Evolutionary conservation across 495 filamentous ascomycete genomes (phyloP).

Genomic region (Daldinia concentrica): DNA sequence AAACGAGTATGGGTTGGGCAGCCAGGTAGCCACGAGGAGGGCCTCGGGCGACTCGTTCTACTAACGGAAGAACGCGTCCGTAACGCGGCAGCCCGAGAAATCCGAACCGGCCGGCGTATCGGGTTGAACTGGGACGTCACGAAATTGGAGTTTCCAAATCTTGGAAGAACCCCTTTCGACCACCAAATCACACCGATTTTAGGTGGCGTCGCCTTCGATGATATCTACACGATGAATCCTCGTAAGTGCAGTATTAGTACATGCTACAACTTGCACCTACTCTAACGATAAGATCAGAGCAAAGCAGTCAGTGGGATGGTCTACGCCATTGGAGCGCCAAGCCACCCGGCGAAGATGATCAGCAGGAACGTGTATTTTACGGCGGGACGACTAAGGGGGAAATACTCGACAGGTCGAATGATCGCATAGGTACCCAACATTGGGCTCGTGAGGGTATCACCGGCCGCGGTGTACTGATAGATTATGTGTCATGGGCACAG

Average conservation of each 20-base stretch:
- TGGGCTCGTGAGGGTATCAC: constrained; percentile 56
- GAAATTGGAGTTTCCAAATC: constrained; percentile 58
- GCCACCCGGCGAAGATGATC: background rate
- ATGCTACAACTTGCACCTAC: background rate
- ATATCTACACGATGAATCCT: constrained; percentile 43
- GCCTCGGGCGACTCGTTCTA: constrained; percentile 63
- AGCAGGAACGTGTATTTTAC: constrained; percentile 49
- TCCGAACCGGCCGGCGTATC: constrained; percentile 59
- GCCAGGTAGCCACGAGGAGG: constrained; percentile 58
- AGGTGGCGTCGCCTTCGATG: constrained; percentile 44
- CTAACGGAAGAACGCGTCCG: constrained; percentile 61
- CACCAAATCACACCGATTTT: constrained; percentile 56
- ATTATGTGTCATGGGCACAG: constrained; percentile 41
- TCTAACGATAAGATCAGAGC: constrained; percentile 24
- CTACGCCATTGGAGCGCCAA: constrained; percentile 38
- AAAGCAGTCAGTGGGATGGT: constrained; percentile 37
- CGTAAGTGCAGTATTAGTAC: constrained; percentile 14
- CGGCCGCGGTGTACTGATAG: constrained; percentile 40
- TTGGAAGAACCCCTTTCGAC: constrained; percentile 53
- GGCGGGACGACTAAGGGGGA: constrained; percentile 38
- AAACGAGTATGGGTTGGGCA: constrained; percentile 59
- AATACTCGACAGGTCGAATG: constrained; percentile 35
- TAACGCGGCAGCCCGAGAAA: constrained; percentile 56
- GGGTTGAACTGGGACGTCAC: constrained; percentile 63
- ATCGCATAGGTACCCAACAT: constrained; percentile 49